Conservation (phyloP, 352 stramenopile species). For the Phytophthora sp. region DNA sequence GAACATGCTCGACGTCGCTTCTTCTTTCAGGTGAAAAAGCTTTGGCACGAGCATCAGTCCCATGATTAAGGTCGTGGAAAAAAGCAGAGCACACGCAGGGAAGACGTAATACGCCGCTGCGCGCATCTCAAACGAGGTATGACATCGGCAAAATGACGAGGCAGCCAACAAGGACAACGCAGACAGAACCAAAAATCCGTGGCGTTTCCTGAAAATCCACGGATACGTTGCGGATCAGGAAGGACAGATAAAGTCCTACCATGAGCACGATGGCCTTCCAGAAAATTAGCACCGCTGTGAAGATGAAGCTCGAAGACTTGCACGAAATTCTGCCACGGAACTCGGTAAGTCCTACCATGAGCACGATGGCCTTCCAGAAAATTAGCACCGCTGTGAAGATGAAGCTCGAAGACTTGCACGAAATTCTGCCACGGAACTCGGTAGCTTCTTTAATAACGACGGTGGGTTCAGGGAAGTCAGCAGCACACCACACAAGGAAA, state of each 20-base stretch:
- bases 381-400: slow-evolving; percentile 61
- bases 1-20: neutral
- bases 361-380: slow-evolving; percentile 63
- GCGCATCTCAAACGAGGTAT: slow-evolving; percentile 51
- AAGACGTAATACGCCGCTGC: slow-evolving; percentile 48
- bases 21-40: slow-evolving; percentile 41
- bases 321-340: slow-evolving; percentile 36
- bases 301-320: slow-evolving; percentile 55
- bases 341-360: slow-evolving; percentile 43
- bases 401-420: slow-evolving; percentile 48
- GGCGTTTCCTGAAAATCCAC: slow-evolving; percentile 70
- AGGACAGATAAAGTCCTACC: slow-evolving; percentile 50
- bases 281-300: slow-evolving; percentile 57
- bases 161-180: slow-evolving; percentile 55
- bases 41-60: slow-evolving; percentile 53
- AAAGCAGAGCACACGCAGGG: slow-evolving; percentile 25
- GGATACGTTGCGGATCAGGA: slow-evolving; percentile 69
- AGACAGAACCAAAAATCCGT: slow-evolving; percentile 60
- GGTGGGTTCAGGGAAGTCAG: slow-evolving; percentile 40
- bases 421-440: slow-evolving; percentile 36
- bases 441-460: slow-evolving; percentile 16
- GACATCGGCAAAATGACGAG: slow-evolving; percentile 55
- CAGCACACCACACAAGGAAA: slow-evolving; percentile 38
- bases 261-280: slow-evolving; percentile 62
- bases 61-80: slow-evolving; percentile 48